These are phyloP conservation scores for Sugiyamaella marilandica DNA, from an alignment of 805 yeast species.

Conservation along the genomic window DNA sequence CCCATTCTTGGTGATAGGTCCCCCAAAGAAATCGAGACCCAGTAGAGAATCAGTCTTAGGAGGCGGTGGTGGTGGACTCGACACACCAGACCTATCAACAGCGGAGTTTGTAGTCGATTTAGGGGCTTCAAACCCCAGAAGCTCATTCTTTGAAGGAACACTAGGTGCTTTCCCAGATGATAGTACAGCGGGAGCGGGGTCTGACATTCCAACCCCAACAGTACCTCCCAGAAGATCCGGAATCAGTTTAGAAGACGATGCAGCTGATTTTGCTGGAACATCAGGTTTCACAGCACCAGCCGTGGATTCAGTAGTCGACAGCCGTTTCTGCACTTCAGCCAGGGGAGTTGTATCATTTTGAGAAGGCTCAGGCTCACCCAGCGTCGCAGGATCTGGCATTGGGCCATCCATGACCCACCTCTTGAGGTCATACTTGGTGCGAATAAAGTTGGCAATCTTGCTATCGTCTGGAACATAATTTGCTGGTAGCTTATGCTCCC, in stretches of 20 bases:
- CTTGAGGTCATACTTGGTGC: conserved; percentile 86
- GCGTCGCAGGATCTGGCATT: conserved; percentile 56
- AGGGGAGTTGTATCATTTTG: conserved; percentile 23
- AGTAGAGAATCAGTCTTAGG: conserved; percentile 15
- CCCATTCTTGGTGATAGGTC: conserved; percentile 15
- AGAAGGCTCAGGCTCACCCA: conserved; percentile 19
- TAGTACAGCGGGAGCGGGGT: neutral
- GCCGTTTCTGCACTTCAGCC: conserved; percentile 19
- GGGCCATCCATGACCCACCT: conserved; percentile 67
- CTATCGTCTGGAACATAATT: conserved; percentile 73
- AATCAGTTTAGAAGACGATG: conserved; percentile 25
- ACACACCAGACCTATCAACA: neutral
- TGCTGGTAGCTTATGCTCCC: conserved; percentile 77
- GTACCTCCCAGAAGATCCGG: conserved; percentile 48
- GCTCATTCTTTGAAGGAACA: conserved; percentile 8
- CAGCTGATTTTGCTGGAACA: conserved; percentile 12
- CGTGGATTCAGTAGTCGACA: conserved; percentile 2
- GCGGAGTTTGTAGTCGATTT: neutral
- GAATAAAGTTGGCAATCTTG: conserved; percentile 82
- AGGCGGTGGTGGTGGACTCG: conserved; percentile 11
- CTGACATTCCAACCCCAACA: neutral
- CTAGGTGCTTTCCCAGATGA: conserved; percentile 1
- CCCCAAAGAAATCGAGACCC: conserved; percentile 24
- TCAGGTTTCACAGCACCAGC: conserved; percentile 2
- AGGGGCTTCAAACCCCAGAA: neutral